Evolutionary conservation across 2,329 filamentous ascomycete species (phyloP), one percentile per base, ranked within the genome.

Genomic region (Aureobasidium sp.): DNA sequence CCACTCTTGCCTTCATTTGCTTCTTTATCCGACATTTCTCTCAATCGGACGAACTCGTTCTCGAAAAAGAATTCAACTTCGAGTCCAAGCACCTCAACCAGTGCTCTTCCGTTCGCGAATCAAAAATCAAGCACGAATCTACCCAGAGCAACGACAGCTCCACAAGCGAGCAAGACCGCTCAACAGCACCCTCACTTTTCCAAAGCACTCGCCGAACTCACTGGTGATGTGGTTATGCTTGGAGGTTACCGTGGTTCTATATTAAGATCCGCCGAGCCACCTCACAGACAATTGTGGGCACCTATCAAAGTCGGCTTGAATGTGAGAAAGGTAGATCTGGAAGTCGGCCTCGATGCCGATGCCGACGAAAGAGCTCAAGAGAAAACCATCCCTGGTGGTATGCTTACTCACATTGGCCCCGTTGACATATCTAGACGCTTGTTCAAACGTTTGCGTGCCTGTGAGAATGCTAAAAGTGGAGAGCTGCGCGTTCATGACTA

Each of bases 241-340:
- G 93, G 93, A 25, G 93, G 93, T 13, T 96, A 97, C 70, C 83
- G 93, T 66, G 93, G 93, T 3, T 96, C 92, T 0, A 82, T 97
- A n/a, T 75, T 97, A 34, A 85, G 92, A 34, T 95, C 91, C 11
- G 88, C 90, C 11, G 86, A 91, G 64, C 83, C 89, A 9, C 88
- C 89, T 4, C 85, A 93, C 69, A 85, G 91, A n/a, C 91, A 96
- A 71, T 77, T 96, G 0, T 97, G 93, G 93, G 90, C 95, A 2
- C 92, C 92, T 0, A 87, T 97, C 69, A 97, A 97, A 74, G 87
- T 96, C 32, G 92, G 93, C 1, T 77, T 97, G 55, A 96, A 96
- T 67, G 83, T 97, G 64, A 87, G 92, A 61, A 96, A 94, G 71
- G 92, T 93, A 2, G 90, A 97, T 71, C 79, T 97, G 4, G 91